phyloP scores from a whole-genome alignment of 2,329 filamentous ascomycete species.

The Cytospora piceae region DNA sequence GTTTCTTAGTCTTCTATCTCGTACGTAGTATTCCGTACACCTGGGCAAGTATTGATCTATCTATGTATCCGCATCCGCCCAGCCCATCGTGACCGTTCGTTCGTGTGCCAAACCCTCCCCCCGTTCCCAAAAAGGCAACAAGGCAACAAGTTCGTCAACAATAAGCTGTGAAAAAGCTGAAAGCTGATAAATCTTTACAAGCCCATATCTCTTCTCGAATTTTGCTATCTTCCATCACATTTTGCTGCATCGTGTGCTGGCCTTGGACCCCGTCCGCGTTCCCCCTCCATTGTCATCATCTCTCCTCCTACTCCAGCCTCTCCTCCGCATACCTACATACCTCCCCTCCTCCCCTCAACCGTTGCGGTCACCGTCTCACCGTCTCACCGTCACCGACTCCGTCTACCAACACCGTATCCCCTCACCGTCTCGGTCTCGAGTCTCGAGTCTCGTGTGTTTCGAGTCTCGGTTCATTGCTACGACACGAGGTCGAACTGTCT shows the following conservation, averaged over 20 bases:
- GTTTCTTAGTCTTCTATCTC: not conserved
- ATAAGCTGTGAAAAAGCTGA: not conserved
- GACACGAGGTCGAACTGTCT: not conserved
- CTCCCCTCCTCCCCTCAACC: not conserved
- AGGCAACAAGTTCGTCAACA: not conserved
- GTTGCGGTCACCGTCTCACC: not conserved
- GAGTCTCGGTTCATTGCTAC: not conserved
- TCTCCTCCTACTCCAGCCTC: slow-evolving; percentile 9
- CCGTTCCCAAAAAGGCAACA: too few relatives aligned
- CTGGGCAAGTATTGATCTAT: not conserved
- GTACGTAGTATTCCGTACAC: too few relatives aligned
- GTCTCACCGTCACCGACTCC: not conserved
- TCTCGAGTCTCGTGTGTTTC: not conserved
- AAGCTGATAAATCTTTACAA: slow-evolving; percentile 25
- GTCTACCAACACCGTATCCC: not conserved
- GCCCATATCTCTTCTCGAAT: slow-evolving; percentile 13
- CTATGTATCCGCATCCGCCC: not conserved
- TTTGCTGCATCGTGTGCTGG: slow-evolving; percentile 10
- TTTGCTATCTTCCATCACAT: slow-evolving; percentile 5
- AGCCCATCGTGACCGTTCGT: not conserved
- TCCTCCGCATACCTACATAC: not conserved
- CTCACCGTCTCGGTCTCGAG: not conserved
- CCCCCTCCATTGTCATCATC: slow-evolving; percentile 1
- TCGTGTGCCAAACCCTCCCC: not conserved
- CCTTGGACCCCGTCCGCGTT: not conserved